Conservation (phyloP, 192 early-diverging fungal species). For the Coemansia sp. region DNA sequence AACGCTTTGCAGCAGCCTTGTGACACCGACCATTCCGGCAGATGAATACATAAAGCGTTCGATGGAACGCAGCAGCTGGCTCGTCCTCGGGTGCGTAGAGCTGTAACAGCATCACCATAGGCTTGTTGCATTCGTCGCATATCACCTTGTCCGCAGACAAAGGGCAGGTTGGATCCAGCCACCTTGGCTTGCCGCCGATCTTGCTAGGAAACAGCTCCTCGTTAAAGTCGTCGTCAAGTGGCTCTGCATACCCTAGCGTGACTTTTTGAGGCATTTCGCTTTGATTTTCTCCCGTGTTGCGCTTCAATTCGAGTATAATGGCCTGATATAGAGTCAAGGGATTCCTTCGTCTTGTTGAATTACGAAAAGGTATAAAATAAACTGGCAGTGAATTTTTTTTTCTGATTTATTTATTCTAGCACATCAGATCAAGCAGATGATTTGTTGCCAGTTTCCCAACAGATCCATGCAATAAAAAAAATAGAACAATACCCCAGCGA, state of each 20-base stretch:
- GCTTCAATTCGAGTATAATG: neutral
- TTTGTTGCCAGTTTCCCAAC: neutral
- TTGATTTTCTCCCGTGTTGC: neutral
- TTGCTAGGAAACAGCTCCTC: slow-evolving; percentile 77
- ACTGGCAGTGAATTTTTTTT: neutral
- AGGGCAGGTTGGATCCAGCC: slow-evolving; percentile 76
- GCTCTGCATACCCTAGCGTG: slow-evolving; percentile 76
- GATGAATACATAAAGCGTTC: slow-evolving; percentile 88
- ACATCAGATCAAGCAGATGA: neutral
- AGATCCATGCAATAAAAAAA: too few relatives aligned
- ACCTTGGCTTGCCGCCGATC: slow-evolving; percentile 79
- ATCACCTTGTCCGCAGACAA: slow-evolving; percentile 59
- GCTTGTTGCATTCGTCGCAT: slow-evolving; percentile 72
- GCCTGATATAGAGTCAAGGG: too few relatives aligned
- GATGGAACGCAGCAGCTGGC: slow-evolving; percentile 81
- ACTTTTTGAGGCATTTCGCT: slow-evolving; percentile 3
- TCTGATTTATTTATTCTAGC: neutral
- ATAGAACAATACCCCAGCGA: too few relatives aligned
- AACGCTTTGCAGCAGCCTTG: slow-evolving; percentile 54
- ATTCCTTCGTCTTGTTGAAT: too few relatives aligned
- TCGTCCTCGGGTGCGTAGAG: slow-evolving; percentile 93
- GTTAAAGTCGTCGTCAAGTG: slow-evolving; percentile 60
- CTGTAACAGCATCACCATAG: slow-evolving; percentile 80
- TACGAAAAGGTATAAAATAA: too few relatives aligned
- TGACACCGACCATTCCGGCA: slow-evolving; percentile 89